Base-by-base conservation (phyloP, 495 filamentous ascomycete genomes). In the Annulohypoxylon bovei region DNA sequence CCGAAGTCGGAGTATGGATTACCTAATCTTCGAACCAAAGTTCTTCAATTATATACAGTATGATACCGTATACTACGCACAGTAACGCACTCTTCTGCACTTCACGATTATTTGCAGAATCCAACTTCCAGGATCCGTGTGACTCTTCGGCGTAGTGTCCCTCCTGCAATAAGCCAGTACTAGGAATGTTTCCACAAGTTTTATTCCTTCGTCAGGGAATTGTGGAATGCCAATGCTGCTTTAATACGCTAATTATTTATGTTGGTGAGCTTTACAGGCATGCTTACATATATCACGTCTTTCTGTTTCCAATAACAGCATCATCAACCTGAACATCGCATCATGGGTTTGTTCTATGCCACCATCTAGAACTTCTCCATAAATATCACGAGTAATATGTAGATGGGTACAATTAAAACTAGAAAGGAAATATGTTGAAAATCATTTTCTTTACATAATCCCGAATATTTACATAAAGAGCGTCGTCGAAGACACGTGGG, bases 1-100 rank as follows among this genome's bases (percentile, higher is more conserved):
- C 69, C 69, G 69, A 72, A 27, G 9, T 72, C 69, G 69, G 69
- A 68, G 54, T 22, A 16, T 11, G 23, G 1, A 67, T 67, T 52
- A 39, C 16, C 28, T 63, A 62, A 27, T 22, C 52, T 37, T 35
- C 2, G 23, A 52, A 25, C 18, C 8, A n/a, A n/a, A n/a, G n/a
- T n/a, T n/a, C n/a, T n/a, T n/a, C n/a, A n/a, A n/a, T n/a, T n/a
- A n/a, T n/a, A 12, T 47, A 23, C 44, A 47, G 44, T 47, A 46
- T 46, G 16, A 22, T 20, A 46, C 6, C 42, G 18, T 46, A 47
- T 47, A 23, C n/a, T 1, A 6, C 44, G 8, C 44, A 23, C 18
- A 22, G 20, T 47, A 23, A 12, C 8, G 20, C 23, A 53, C 49
- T 53, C 22, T n/a, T 16, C 23, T n/a, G 6, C 28, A 33, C 22